phyloP scores from a whole-genome alignment of 2,329 filamentous ascomycete genomes.

The Exophiala phaeomuriformis region DNA sequence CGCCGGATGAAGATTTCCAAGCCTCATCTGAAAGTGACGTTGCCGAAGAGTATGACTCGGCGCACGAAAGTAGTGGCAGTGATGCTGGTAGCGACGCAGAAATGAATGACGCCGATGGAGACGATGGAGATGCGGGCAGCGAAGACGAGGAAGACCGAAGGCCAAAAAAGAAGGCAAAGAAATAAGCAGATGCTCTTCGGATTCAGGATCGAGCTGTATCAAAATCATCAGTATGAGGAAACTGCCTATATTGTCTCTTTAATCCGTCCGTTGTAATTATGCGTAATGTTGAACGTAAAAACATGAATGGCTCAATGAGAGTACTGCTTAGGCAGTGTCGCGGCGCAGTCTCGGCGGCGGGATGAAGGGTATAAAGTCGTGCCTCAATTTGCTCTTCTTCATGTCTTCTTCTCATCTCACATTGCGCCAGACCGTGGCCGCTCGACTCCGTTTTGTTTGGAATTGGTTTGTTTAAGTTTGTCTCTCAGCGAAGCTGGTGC shows the following conservation, averaged over 20 bases:
- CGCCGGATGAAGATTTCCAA: constrained; percentile 90
- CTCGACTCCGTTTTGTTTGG: too few species aligned
- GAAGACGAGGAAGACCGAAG: constrained; percentile 46
- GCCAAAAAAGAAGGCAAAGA: constrained; percentile 60
- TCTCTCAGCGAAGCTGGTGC: neutral
- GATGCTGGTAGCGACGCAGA: constrained; percentile 49
- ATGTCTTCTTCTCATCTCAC: too few species aligned
- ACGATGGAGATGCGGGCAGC: constrained; percentile 38
- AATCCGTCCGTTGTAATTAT: too few species aligned
- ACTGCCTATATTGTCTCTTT: too few species aligned
- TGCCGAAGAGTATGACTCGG: constrained; percentile 90
- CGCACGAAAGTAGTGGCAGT: constrained; percentile 76
- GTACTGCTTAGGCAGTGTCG: too few species aligned
- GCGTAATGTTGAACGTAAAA: too few species aligned
- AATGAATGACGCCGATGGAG: constrained; percentile 45
- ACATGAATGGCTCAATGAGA: too few species aligned
- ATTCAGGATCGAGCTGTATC: neutral
- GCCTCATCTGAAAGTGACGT: constrained; percentile 90
- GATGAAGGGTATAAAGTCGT: too few species aligned
- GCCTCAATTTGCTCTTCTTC: too few species aligned
- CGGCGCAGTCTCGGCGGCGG: too few species aligned
- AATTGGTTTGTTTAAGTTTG: neutral
- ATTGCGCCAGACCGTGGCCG: too few species aligned
- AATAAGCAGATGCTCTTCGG: constrained; percentile 4
- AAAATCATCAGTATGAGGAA: too few species aligned